Percentiles rank a stretch among this genome's conserved stretches.
Evolutionary conservation across 1,284 basidiomycete species (phyloP).

Genomic region (Pseudomicrostroma phylloplanum): DNA sequence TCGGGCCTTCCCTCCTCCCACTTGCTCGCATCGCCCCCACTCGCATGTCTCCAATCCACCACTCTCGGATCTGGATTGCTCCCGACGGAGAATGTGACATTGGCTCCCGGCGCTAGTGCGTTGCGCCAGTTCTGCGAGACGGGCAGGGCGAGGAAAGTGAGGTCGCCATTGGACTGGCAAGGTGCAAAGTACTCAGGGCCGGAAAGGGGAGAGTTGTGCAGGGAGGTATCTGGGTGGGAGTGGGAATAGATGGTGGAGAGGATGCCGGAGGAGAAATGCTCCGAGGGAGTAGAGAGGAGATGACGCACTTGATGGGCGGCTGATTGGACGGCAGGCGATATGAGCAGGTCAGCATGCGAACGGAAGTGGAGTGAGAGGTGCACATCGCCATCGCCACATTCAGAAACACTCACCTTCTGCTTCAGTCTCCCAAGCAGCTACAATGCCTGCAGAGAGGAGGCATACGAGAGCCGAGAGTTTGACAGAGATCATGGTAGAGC

Average conservation of each 20-base stretch:
- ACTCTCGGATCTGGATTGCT: constrained; percentile 28
- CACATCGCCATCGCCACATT: neutral
- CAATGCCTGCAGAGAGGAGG: no score
- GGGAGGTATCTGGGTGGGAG: neutral
- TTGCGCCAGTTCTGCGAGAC: constrained; percentile 47
- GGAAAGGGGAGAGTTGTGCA: neutral
- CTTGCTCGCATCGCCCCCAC: neutral
- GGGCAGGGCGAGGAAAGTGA: constrained; percentile 44
- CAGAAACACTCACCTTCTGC: neutral
- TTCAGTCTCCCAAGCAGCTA: constrained; percentile 3
- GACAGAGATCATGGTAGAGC: no score
- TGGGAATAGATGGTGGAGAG: constrained; percentile 5
- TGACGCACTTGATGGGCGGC: constrained; percentile 5
- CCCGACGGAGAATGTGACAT: constrained; percentile 33
- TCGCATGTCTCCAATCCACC: constrained; percentile 31
- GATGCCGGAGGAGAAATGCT: neutral
- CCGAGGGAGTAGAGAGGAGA: neutral
- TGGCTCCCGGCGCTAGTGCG: constrained; percentile 22
- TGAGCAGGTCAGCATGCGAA: neutral
- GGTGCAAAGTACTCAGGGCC: constrained; percentile 47
- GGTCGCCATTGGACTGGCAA: constrained; percentile 35
- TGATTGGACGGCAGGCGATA: neutral
- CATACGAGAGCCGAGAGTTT: no score
- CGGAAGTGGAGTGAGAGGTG: neutral
- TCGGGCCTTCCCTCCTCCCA: constrained; percentile 35